These are phyloP conservation scores for Sorghum bicolor DNA, from an alignment of 176 grass and related monocot species.

Conservation along the genomic window DNA sequence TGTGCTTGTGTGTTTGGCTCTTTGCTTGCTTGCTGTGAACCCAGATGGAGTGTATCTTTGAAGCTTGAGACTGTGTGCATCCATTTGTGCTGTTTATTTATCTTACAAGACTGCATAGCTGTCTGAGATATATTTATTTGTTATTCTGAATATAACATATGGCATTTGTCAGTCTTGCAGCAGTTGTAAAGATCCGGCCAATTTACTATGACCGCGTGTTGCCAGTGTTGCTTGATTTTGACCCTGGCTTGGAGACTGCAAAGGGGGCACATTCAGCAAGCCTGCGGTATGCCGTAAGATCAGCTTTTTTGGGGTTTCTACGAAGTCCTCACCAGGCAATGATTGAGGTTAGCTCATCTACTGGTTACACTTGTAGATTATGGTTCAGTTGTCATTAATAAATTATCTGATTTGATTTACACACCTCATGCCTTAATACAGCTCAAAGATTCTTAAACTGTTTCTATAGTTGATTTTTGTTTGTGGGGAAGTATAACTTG, in stretches of 20 bases:
- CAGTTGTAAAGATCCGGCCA: conserved; percentile 76
- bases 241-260: conserved; percentile 56
- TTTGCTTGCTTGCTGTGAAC: not conserved
- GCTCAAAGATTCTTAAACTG: not conserved
- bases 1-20: not conserved
- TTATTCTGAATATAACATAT: conserved; percentile 32
- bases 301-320: conserved; percentile 83
- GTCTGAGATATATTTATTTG: conserved; percentile 10
- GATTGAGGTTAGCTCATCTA: conserved; percentile 57
- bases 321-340: conserved; percentile 66
- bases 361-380: conserved; percentile 8
- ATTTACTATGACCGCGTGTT: conserved; percentile 62
- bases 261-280: conserved; percentile 74
- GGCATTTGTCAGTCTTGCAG: conserved; percentile 71
- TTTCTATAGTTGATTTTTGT: conserved; percentile 19
- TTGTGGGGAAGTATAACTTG: not conserved
- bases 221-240: conserved; percentile 65
- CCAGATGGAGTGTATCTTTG: conserved; percentile 1
- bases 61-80: not conserved
- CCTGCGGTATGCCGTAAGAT: conserved; percentile 68
- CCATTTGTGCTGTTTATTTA: not conserved
- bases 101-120: conserved; percentile 2
- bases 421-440: conserved; percentile 6
- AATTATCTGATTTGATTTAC: not conserved
- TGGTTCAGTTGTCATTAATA: conserved; percentile 3